Percentiles rank a stretch among this genome's conserved stretches.
phyloP scores from a whole-genome alignment of 2,329 filamentous ascomycete species.

The Aureobasidium sp. region DNA sequence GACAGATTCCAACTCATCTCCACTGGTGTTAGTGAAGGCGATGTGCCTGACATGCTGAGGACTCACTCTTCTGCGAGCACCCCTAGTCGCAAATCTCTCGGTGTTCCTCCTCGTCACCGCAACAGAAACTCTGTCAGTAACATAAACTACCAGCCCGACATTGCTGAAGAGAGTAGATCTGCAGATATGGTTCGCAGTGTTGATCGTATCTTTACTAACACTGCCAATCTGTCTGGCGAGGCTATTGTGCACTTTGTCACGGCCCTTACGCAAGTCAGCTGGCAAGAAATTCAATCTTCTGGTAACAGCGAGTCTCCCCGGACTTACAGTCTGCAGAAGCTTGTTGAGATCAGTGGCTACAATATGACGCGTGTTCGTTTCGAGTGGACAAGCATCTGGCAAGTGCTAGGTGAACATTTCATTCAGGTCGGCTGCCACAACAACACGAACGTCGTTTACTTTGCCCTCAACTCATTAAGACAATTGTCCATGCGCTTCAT shows the following conservation, averaged over 20 bases:
- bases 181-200: slow-evolving; percentile 89
- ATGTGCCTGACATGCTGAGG: slow-evolving; percentile 85
- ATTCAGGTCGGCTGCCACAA: slow-evolving; percentile 94
- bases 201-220: slow-evolving; percentile 94
- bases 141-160: slow-evolving; percentile 58
- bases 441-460: slow-evolving; percentile 96
- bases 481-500: slow-evolving; percentile 98
- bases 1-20: slow-evolving; percentile 93
- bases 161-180: slow-evolving; percentile 85
- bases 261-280: slow-evolving; percentile 90
- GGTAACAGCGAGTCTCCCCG: slow-evolving; percentile 91
- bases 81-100: slow-evolving; percentile 57
- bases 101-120: slow-evolving; percentile 49
- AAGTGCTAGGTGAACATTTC: slow-evolving; percentile 95
- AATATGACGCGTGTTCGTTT: slow-evolving; percentile 99
- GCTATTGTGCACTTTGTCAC: slow-evolving; percentile 93
- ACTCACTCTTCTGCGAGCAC: slow-evolving; percentile 40
- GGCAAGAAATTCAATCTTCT: slow-evolving; percentile 98
- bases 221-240: slow-evolving; percentile 84
- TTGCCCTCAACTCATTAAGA: slow-evolving; percentile 87
- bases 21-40: slow-evolving; percentile 86
- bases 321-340: slow-evolving; percentile 94
- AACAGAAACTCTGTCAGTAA: slow-evolving; percentile 37
- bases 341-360: slow-evolving; percentile 98
- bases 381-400: slow-evolving; percentile 98